Base-by-base conservation (phyloP, 2,329 filamentous ascomycete species). In the Alternaria metachromatica region DNA sequence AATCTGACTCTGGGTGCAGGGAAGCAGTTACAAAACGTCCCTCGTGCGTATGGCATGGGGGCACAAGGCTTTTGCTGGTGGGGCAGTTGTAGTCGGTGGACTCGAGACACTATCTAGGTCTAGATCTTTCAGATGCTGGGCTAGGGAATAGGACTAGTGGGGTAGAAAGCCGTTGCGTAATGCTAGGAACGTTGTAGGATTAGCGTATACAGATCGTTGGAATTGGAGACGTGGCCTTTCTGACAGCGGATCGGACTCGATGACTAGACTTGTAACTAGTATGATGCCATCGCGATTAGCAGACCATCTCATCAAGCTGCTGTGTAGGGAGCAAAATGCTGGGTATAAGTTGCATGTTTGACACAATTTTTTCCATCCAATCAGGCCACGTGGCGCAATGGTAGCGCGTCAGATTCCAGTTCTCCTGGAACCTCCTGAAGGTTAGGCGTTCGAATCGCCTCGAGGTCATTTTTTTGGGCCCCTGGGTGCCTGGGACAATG, bases 371-470 rank as follows among this genome's bases (percentile, higher is more conserved):
- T 50, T 63, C 26, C 59, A 72, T 69, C 62, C 33, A 66, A 70
- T 55, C 48, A 66, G 71, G 70, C 71, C 63, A 62, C 60, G 65
- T 73, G 70, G 70, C 68, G 70, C 71, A 73, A 73, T 72, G 70
- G 71, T 73, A 73, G 71, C 71, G 71, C 71, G 71, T 72, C 70
- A 73, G 71, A 73, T 73, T 73, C 71, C 71, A 72, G 71, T 68
- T 58, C n/a, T 13, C 30, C 61, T 71, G 66, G 66, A 70, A 60
- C 60, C 50, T 65, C 70, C 71, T 73, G 71, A 72, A 73, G 71
- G 71, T 67, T 73, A 69, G 63, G 68, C 57, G 72, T 74, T 72
- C 72, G 66, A 74, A 72, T 72, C 72, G 55, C 66, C 56, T 68
- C 66, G 64, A 67, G 70, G 72, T 74, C 71, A 74, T 49, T 33